phyloP scores from a whole-genome alignment of 2,329 filamentous ascomycete genomes.

The Ophiosphaerella narmari region DNA sequence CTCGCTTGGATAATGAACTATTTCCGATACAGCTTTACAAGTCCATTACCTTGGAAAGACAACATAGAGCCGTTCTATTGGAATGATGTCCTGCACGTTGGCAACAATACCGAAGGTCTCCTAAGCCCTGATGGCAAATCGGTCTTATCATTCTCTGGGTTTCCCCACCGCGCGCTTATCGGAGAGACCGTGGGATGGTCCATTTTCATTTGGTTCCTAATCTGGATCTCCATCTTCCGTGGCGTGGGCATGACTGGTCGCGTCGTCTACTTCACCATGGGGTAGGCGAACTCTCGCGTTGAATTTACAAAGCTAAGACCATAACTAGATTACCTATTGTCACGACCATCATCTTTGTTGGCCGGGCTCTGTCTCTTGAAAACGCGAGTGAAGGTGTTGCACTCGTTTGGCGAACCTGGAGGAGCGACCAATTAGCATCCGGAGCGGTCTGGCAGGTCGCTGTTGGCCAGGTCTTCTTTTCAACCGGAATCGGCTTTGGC shows the following conservation, averaged over 20 bases:
- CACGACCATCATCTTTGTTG: conserved; percentile 61
- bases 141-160: conserved; percentile 53
- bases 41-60: conserved; percentile 59
- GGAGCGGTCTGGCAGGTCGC: conserved; percentile 65
- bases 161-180: conserved; percentile 54
- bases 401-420: conserved; percentile 56
- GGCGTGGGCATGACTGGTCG: conserved; percentile 63
- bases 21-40: conserved; percentile 61
- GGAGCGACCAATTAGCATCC: conserved; percentile 55
- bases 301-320: neutral
- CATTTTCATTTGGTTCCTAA: conserved; percentile 63
- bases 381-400: conserved; percentile 60
- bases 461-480: conserved; percentile 64
- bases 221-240: conserved; percentile 64
- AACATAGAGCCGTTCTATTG: conserved; percentile 59
- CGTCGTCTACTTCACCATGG: conserved; percentile 67
- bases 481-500: conserved; percentile 62
- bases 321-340: conserved; percentile 55
- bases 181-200: conserved; percentile 64
- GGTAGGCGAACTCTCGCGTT: conserved; percentile 15
- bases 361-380: conserved; percentile 58
- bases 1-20: conserved; percentile 65
- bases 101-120: conserved; percentile 46
- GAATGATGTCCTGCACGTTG: conserved; percentile 55
- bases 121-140: conserved; percentile 42